phyloP scores from a whole-genome alignment of 805 yeast genomes.

The Candida pini region DNA sequence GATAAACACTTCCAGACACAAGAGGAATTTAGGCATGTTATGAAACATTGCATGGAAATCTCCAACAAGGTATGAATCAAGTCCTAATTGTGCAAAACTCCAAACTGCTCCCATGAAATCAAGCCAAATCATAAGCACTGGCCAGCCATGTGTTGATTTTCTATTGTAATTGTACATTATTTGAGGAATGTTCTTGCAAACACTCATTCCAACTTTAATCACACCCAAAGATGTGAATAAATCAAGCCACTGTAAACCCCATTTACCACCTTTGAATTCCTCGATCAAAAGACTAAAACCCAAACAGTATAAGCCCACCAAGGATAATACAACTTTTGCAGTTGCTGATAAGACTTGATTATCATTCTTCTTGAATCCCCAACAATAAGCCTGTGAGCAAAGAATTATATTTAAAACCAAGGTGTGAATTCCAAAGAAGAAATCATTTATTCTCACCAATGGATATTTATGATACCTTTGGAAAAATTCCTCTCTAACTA shows the following conservation, averaged over 20 bases:
- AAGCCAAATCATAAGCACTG: conserved; percentile 29
- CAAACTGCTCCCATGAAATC: conserved; percentile 27
- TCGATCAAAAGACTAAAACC: conserved; percentile 11
- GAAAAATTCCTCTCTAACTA: conserved; percentile 26
- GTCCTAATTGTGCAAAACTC: conserved; percentile 25
- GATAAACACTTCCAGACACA: conserved; percentile 26
- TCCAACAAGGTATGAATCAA: conserved; percentile 25
- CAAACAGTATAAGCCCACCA: conserved; percentile 9
- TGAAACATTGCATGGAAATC: conserved; percentile 21
- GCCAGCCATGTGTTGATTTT: conserved; percentile 35
- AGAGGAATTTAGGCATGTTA: conserved; percentile 28
- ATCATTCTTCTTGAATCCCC: conserved; percentile 30
- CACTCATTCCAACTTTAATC: conserved; percentile 28
- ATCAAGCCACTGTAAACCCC: conserved; percentile 27
- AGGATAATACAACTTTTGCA: conserved; percentile 17
- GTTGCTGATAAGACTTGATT: conserved; percentile 22
- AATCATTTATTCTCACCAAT: conserved; percentile 27
- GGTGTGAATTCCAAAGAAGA: conserved; percentile 28
- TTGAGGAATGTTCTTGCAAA: conserved; percentile 33
- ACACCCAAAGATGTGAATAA: conserved; percentile 29
- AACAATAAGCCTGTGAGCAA: conserved; percentile 28
- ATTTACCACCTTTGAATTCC: conserved; percentile 10
- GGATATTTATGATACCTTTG: conserved; percentile 24
- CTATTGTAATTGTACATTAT: conserved; percentile 27
- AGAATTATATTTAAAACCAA: conserved; percentile 22